phyloP scores from a whole-genome alignment of 2,329 filamentous ascomycete species.

The Fusarium sambucinum region DNA sequence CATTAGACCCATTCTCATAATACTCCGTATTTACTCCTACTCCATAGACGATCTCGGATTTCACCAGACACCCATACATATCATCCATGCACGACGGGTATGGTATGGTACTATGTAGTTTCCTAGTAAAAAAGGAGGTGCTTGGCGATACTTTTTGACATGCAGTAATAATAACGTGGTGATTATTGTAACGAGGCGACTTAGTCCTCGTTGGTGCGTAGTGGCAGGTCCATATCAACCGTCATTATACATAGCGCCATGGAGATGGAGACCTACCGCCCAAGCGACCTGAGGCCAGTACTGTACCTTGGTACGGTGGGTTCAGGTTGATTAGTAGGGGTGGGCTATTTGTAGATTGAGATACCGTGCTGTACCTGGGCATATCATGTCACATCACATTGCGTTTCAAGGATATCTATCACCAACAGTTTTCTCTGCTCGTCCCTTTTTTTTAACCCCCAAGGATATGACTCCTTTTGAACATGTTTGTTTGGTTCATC shows the following conservation, averaged over 20 bases:
- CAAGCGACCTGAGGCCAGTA: slow-evolving; percentile 6
- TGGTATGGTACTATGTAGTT: slow-evolving; percentile 2
- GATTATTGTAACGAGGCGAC: slow-evolving; percentile 25
- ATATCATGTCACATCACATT: slow-evolving; percentile 24
- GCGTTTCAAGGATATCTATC: slow-evolving; percentile 21
- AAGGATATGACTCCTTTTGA: slow-evolving; percentile 33
- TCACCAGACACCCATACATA: slow-evolving; percentile 24
- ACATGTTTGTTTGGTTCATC: slow-evolving; percentile 15
- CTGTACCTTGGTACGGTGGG: neutral
- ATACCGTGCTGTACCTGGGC: slow-evolving; percentile 18
- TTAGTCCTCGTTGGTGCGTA: slow-evolving; percentile 27
- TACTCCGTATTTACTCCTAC: slow-evolving; percentile 1
- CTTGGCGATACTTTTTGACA: slow-evolving; percentile 30
- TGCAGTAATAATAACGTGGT: slow-evolving; percentile 33
- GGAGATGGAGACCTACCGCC: slow-evolving; percentile 1
- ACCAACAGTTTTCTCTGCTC: slow-evolving; percentile 31
- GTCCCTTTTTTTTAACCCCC: neutral
- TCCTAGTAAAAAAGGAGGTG: slow-evolving; percentile 46
- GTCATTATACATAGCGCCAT: slow-evolving; percentile 28
- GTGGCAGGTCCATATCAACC: slow-evolving; percentile 30
- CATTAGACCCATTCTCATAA: slow-evolving; percentile 27
- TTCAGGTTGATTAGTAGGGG: slow-evolving; percentile 3
- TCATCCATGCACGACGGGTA: slow-evolving; percentile 23
- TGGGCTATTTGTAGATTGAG: slow-evolving; percentile 26
- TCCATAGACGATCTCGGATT: slow-evolving; percentile 43